Base-by-base conservation (phyloP, 2,329 filamentous ascomycete genomes). In the Xylariales sp. region DNA sequence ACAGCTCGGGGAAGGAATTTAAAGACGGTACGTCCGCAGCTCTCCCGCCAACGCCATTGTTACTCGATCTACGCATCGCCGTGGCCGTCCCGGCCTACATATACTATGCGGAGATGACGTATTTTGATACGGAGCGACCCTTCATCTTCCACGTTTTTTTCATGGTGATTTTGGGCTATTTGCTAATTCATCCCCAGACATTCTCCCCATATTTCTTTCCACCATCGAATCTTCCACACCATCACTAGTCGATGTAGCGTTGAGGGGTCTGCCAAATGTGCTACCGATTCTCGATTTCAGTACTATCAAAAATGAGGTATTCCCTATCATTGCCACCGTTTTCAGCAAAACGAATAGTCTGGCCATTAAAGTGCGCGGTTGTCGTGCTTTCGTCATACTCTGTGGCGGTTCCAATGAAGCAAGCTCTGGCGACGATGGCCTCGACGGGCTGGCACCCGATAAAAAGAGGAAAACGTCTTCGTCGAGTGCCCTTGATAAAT, bases 301-400 rank as follows among this genome's bases (percentile, higher is more conserved):
- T 72, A 98, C 95, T 0, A 94, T 97, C 75, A 99, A 98, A 80
- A 96, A 97, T 74, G 95, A 98, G 70, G 86, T 99, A 0, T 99
- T 99, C 78, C 96, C 96, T 0, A 90, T 97, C 1, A 92, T 99
- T 70, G 93, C 95, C 1, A 83, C 86, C 8, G 96, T 97, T 0
- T 99, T 99, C 77, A 94, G 91, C 73, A 95, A 92, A 77, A 99
- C 96, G 0, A 97, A 89, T 77, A 97, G 94, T 77, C 87, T 99
- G 64, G 93, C 91, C 5, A 98, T 99, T 82, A 99, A 99, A 80
- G 91, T 98, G 41, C 89, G 94, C 36, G 94, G 94, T 4, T 83
- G 98, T 36, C 93, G 97, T 78, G 94, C 96, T 6, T 95, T 99
- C 75, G 90, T 91, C 46, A 91, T 94, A 12, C 87, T 99, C 0